Percentiles rank a stretch among this genome's conserved stretches.
Evolutionary conservation across 805 yeast genomes (phyloP).

Genomic region (Candida loeiensis): DNA sequence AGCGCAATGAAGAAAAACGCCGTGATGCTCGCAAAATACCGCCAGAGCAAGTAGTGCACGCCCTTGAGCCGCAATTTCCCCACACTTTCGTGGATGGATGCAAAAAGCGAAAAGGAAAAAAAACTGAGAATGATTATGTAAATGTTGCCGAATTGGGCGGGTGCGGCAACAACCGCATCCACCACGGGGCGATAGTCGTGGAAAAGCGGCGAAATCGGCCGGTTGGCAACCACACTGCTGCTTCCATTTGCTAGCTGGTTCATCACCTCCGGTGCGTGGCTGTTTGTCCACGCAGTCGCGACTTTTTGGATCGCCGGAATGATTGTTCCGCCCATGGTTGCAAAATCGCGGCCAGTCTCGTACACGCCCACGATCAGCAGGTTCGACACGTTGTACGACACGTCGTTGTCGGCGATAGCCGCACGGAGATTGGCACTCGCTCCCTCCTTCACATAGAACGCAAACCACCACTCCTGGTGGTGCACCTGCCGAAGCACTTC

Average conservation of each 20-base stretch:
- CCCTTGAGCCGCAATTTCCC: constrained; percentile 42
- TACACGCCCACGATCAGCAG: constrained; percentile 40
- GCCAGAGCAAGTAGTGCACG: constrained; percentile 47
- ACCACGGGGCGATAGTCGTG: constrained; percentile 50
- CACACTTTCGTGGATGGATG: constrained; percentile 48
- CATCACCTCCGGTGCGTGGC: constrained; percentile 16
- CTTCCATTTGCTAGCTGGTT: constrained; percentile 7
- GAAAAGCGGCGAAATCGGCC: constrained; percentile 32
- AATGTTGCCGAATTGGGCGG: constrained; percentile 72
- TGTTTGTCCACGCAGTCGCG: constrained; percentile 27
- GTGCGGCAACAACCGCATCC: constrained; percentile 55
- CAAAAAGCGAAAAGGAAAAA: constrained; percentile 63
- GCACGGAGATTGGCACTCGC: constrained; percentile 28
- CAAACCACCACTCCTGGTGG: constrained; percentile 31
- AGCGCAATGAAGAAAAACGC: constrained; percentile 58
- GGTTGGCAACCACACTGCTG: constrained; percentile 16
- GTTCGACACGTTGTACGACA: constrained; percentile 25
- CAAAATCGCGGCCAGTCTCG: constrained; percentile 64
- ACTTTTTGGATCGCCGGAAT: constrained; percentile 41
- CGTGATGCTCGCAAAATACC: constrained; percentile 48
- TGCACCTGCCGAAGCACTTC: constrained; percentile 21
- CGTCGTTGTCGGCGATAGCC: constrained; percentile 39
- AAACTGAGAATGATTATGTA: constrained; percentile 69
- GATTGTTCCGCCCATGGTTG: constrained; percentile 41
- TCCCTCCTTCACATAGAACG: constrained; percentile 22